Evolutionary conservation across 2,329 filamentous ascomycete genomes (phyloP).

Genomic region (Arthrobotrys entomopaga): DNA sequence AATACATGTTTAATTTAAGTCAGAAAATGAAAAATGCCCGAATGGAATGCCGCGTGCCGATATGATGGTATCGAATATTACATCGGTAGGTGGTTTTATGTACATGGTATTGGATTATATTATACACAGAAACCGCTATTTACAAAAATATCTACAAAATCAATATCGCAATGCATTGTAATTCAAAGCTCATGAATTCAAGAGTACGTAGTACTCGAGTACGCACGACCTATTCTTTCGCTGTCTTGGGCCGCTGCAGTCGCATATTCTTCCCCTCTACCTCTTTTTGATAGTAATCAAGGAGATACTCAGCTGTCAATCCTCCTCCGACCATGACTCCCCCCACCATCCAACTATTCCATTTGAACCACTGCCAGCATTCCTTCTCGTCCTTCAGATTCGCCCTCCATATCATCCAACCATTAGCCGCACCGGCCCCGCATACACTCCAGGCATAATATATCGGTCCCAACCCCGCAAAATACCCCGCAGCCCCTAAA

Average conservation of each 20-base stretch:
- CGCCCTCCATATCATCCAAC: constrained; percentile 74
- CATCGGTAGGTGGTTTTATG: neutral
- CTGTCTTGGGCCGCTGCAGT: neutral
- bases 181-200: no score
- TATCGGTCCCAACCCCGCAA: constrained; percentile 73
- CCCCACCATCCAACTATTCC: constrained; percentile 59
- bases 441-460: constrained; percentile 76
- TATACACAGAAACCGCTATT: no score
- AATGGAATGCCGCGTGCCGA: no score
- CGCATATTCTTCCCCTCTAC: neutral
- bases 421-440: constrained; percentile 71
- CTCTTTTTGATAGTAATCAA: constrained; percentile 24
- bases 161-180: no score
- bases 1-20: no score
- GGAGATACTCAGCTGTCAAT: constrained; percentile 57
- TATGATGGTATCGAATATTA: no score
- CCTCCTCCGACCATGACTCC: constrained; percentile 59
- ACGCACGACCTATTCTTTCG: no score
- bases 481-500: constrained; percentile 75
- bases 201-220: no score
- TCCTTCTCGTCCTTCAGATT: constrained; percentile 73
- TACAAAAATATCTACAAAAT: constrained; percentile 12
- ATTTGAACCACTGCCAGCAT: constrained; percentile 78
- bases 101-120: constrained; percentile 12
- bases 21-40: no score